Evolutionary conservation across 352 stramenopile genomes (phyloP).

Genomic region (Peronospora farinosa): DNA sequence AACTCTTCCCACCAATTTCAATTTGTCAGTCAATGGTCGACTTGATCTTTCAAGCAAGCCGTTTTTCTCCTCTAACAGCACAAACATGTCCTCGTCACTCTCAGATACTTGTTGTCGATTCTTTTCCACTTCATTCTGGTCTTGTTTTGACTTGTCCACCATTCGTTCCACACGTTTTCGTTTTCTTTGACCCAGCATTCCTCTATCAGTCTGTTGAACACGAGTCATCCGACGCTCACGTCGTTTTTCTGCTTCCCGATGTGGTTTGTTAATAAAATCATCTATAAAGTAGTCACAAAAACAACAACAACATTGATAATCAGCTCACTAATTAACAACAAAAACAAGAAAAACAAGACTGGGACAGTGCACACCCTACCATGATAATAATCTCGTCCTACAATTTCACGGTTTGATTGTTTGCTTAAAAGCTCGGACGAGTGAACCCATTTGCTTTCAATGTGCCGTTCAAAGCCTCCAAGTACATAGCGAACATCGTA

Average conservation of each 20-base stretch:
- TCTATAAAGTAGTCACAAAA: conserved; percentile 27
- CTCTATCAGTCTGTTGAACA: background rate
- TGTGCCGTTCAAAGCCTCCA: conserved; percentile 66
- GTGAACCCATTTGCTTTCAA: conserved; percentile 63
- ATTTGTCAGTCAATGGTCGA: conserved; percentile 4
- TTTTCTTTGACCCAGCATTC: conserved; percentile 1
- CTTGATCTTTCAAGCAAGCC: conserved; percentile 9
- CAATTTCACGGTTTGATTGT: conserved; percentile 32
- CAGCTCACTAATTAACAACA: background rate
- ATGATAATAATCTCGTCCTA: conserved; percentile 59
- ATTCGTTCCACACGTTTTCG: conserved; percentile 9
- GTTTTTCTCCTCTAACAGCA: conserved; percentile 3
- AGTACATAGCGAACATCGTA: conserved; percentile 83
- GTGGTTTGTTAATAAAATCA: conserved; percentile 42
- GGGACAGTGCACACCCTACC: conserved; percentile 26
- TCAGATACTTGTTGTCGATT: conserved; percentile 2
- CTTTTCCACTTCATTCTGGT: conserved; percentile 2
- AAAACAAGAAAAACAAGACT: background rate
- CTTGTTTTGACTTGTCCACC: background rate
- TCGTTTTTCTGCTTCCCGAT: conserved; percentile 13
- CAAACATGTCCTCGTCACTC: conserved; percentile 17
- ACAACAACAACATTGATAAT: background rate
- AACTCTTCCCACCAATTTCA: background rate
- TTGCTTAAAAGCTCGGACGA: conserved; percentile 40
- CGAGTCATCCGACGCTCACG: conserved; percentile 6